phyloP scores from a whole-genome alignment of 345 rosid genomes.

The Eucalyptus tenuipes region DNA sequence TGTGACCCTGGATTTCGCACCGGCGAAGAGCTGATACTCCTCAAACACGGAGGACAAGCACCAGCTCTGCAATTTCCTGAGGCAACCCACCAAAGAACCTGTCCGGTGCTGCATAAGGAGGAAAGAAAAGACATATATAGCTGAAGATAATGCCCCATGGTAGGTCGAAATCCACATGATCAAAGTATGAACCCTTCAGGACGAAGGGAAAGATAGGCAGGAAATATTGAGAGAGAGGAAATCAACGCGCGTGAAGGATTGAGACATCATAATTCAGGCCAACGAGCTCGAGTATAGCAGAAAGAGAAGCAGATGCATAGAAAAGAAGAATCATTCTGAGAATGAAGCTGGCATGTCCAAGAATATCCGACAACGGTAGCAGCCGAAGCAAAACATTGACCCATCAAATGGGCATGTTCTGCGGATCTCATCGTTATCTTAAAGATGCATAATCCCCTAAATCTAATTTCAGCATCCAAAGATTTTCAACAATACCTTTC shows the following conservation, averaged over 20 bases:
- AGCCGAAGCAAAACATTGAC: neutral
- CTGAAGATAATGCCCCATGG: neutral
- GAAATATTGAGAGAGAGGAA: neutral
- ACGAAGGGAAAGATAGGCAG: neutral
- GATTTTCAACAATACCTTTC: slow-evolving; percentile 40
- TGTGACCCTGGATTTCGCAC: slow-evolving; percentile 36
- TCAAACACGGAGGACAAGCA: slow-evolving; percentile 59
- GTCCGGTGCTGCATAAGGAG: slow-evolving; percentile 63
- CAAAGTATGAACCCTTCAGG: neutral
- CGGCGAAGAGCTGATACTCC: slow-evolving; percentile 62
- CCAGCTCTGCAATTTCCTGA: slow-evolving; percentile 79
- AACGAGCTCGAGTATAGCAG: neutral
- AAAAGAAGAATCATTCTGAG: neutral
- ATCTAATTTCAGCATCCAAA: neutral
- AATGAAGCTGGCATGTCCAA: neutral
- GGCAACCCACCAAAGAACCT: slow-evolving; percentile 78
- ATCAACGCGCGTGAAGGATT: neutral
- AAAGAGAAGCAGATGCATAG: neutral
- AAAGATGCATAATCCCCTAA: neutral
- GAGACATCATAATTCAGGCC: neutral
- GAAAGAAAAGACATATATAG: neutral
- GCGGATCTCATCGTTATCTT: neutral
- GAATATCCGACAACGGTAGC: neutral
- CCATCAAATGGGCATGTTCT: neutral
- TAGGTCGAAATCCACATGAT: neutral